phyloP scores from a whole-genome alignment of 352 stramenopile species.

The Phytophthora agathidicida region DNA sequence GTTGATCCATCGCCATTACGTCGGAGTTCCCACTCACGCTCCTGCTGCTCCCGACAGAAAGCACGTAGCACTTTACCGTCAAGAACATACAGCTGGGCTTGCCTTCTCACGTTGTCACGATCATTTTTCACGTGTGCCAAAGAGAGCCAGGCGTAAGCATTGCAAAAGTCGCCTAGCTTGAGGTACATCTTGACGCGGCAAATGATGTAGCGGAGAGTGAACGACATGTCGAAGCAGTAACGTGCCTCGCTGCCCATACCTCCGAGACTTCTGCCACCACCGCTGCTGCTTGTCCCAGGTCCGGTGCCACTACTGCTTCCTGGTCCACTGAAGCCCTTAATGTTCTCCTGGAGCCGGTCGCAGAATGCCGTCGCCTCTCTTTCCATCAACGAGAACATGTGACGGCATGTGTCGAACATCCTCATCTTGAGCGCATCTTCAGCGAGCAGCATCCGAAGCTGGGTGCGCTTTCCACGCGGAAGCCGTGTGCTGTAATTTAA shows the following conservation, averaged over 20 bases:
- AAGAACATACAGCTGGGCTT: slow-evolving; percentile 71
- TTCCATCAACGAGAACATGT: slow-evolving; percentile 78
- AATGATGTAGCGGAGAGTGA: slow-evolving; percentile 72
- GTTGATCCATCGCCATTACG: slow-evolving; percentile 23
- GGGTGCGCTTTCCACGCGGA: slow-evolving; percentile 79
- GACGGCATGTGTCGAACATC: slow-evolving; percentile 75
- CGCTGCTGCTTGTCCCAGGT: slow-evolving; percentile 48
- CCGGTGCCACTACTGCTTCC: slow-evolving; percentile 56
- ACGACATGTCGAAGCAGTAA: slow-evolving; percentile 85
- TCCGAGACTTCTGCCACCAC: slow-evolving; percentile 61
- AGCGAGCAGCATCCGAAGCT: slow-evolving; percentile 78
- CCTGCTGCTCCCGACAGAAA: slow-evolving; percentile 62
- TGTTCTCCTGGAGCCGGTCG: slow-evolving; percentile 73
- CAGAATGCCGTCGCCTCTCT: slow-evolving; percentile 80
- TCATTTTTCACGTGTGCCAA: slow-evolving; percentile 80
- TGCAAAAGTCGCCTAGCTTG: slow-evolving; percentile 51
- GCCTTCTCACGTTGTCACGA: slow-evolving; percentile 67
- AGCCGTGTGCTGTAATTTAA: slow-evolving; percentile 75
- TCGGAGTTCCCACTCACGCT: slow-evolving; percentile 33
- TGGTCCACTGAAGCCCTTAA: slow-evolving; percentile 55
- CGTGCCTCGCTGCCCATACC: slow-evolving; percentile 80
- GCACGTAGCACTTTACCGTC: slow-evolving; percentile 68
- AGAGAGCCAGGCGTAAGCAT: slow-evolving; percentile 76
- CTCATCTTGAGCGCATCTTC: slow-evolving; percentile 80
- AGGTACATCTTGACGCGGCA: slow-evolving; percentile 73